Percentiles rank a stretch among this genome's conserved stretches.
These are phyloP conservation scores for Orbilia oligospora DNA, from an alignment of 2,329 filamentous ascomycete genomes.

Conservation along the genomic window DNA sequence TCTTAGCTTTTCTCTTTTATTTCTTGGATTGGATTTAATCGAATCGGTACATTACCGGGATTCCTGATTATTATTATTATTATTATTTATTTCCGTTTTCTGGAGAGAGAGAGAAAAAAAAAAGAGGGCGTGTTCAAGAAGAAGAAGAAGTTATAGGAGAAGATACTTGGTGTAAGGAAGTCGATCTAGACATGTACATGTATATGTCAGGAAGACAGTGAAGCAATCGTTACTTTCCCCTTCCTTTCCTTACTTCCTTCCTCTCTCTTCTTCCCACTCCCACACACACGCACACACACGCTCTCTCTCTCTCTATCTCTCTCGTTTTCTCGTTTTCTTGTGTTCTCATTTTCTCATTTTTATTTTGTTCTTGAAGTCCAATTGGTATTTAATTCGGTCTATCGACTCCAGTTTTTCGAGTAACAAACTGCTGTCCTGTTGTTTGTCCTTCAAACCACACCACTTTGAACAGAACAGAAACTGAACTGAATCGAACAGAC, in stretches of 20 bases:
- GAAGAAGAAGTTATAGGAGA: not conserved
- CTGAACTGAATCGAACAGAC: not conserved
- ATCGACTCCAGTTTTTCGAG: not conserved
- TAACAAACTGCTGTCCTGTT: not conserved
- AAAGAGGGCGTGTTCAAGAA: not conserved
- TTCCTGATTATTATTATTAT: not conserved
- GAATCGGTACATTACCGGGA: conserved; percentile 7
- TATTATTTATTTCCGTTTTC: not conserved
- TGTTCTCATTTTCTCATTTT: too few species aligned
- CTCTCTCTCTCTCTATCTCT: not conserved
- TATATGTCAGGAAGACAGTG: conserved; percentile 40
- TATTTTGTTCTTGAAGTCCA: too few species aligned
- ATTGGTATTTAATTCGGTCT: not conserved
- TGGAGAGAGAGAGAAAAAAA: not conserved
- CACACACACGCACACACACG: too few species aligned
- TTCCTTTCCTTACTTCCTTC: conserved; percentile 26
- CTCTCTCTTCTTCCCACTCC: conserved; percentile 24
- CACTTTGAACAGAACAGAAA: not conserved
- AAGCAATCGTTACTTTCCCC: conserved; percentile 19
- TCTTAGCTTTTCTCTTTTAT: not conserved
- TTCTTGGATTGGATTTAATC: conserved; percentile 7
- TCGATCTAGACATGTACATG: too few species aligned
- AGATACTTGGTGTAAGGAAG: conserved; percentile 20
- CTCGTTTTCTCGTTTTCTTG: not conserved
- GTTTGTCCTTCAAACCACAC: not conserved